Percentiles rank a stretch among this genome's conserved stretches.
Evolutionary conservation across 2,329 filamentous ascomycete species (phyloP).

Genomic region (Cladosporium sp.): DNA sequence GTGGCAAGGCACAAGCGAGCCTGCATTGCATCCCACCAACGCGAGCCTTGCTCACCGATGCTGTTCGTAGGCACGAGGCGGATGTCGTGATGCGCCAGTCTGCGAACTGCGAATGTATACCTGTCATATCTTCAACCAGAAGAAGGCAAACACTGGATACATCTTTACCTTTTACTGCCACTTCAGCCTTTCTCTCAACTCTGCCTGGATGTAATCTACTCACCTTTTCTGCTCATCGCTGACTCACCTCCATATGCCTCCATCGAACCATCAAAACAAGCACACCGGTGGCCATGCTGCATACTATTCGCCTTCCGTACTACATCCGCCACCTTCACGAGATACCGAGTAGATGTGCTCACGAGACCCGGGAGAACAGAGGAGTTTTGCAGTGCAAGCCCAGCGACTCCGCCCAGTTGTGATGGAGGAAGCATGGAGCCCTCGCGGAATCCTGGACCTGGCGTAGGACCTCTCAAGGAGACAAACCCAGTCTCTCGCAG

Average conservation of each 20-base stretch:
- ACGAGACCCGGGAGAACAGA: background rate
- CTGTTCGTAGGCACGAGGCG: background rate
- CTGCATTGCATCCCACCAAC: constrained; percentile 1
- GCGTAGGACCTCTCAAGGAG: background rate
- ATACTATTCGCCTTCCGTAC: background rate
- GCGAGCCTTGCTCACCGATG: background rate
- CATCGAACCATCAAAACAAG: background rate
- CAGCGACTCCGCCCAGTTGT: background rate
- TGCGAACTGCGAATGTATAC: background rate
- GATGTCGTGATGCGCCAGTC: background rate
- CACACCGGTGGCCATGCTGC: background rate
- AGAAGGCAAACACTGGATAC: background rate
- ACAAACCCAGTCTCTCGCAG: background rate
- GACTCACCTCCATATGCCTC: background rate
- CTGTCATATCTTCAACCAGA: background rate
- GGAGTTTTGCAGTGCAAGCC: background rate
- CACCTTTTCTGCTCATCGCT: too few species aligned
- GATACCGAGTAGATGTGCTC: background rate
- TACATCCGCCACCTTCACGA: background rate
- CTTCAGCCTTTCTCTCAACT: background rate
- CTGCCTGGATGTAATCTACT: background rate
- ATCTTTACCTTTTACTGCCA: background rate
- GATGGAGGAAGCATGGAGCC: background rate
- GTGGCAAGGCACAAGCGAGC: background rate
- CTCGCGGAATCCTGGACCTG: background rate